Evolutionary conservation across 2,329 filamentous ascomycete species (phyloP).

Genomic region (Microsporum audouinii): DNA sequence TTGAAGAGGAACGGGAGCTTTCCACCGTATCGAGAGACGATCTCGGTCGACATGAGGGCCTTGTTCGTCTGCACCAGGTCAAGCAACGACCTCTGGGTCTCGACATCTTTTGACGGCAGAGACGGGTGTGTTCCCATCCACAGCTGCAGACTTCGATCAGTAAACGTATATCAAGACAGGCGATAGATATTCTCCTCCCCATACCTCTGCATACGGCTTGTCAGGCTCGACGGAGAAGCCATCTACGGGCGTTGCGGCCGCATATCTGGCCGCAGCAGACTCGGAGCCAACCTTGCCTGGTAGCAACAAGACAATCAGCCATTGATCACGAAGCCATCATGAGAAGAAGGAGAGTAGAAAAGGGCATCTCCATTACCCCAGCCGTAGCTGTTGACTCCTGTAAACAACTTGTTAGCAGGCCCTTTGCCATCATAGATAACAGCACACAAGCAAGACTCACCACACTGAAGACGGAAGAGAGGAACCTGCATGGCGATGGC

Average conservation of each 20-base stretch:
- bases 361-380: slow-evolving; percentile 52
- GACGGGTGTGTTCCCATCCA: slow-evolving; percentile 99
- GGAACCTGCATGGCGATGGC: slow-evolving; percentile 57
- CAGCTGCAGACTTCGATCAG: slow-evolving; percentile 47
- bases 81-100: slow-evolving; percentile 72
- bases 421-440: neutral
- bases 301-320: slow-evolving; percentile 20
- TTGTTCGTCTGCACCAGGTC: slow-evolving; percentile 82
- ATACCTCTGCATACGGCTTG: slow-evolving; percentile 87
- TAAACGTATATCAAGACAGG: slow-evolving; percentile 10
- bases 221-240: slow-evolving; percentile 69
- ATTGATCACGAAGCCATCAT: slow-evolving; percentile 13
- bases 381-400: slow-evolving; percentile 94
- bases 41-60: slow-evolving; percentile 61
- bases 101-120: slow-evolving; percentile 80
- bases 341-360: slow-evolving; percentile 8
- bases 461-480: slow-evolving; percentile 60
- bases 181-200: slow-evolving; percentile 13
- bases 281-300: slow-evolving; percentile 72
- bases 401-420: neutral
- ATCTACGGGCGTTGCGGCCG: slow-evolving; percentile 65
- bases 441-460: slow-evolving; percentile 28
- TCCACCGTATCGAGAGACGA: slow-evolving; percentile 62
- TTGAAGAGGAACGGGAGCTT: slow-evolving; percentile 97
- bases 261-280: slow-evolving; percentile 82